Percentiles rank a stretch among this genome's conserved stretches.
Conservation (phyloP, 345 rosid species). For the Atalantia buxifolia region DNA sequence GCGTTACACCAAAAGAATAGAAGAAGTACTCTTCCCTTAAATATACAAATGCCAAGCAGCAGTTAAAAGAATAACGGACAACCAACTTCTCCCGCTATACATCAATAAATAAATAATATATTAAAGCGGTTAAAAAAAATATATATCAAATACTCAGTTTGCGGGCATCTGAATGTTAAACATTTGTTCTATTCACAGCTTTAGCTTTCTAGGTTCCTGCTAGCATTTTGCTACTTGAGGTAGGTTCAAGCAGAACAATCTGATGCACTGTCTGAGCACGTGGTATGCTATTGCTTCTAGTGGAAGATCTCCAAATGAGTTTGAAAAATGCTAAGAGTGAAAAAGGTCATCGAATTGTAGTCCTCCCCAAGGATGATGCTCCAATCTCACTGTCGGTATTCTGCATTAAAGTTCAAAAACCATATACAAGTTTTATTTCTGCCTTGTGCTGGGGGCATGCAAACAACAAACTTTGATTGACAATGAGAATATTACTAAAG, state of each 20-base stretch:
- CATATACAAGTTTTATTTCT: not conserved
- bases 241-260: conserved; percentile 3
- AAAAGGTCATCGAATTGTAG: conserved; percentile 61
- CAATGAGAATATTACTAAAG: not conserved
- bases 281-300: not conserved
- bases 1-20: not conserved
- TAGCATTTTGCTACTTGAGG: not conserved
- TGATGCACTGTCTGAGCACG: not conserved
- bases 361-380: conserved; percentile 72
- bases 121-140: not conserved
- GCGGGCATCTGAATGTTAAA: not conserved
- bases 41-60: conserved; percentile 30
- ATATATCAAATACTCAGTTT: not conserved
- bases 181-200: not conserved
- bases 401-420: conserved; percentile 33
- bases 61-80: conserved; percentile 4
- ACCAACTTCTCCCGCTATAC: conserved; percentile 26
- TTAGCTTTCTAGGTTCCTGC: not conserved
- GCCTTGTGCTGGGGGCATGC: too few relatives aligned
- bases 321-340: not conserved
- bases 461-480: not conserved
- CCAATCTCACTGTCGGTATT: conserved; percentile 75
- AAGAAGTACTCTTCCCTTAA: not conserved
- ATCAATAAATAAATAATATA: conserved; percentile 13
- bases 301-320: not conserved